Percentiles rank a stretch among this genome's conserved stretches.
These are phyloP conservation scores for Cymbidium sinense DNA, from an alignment of 106 monocot species.

Conservation along the genomic window DNA sequence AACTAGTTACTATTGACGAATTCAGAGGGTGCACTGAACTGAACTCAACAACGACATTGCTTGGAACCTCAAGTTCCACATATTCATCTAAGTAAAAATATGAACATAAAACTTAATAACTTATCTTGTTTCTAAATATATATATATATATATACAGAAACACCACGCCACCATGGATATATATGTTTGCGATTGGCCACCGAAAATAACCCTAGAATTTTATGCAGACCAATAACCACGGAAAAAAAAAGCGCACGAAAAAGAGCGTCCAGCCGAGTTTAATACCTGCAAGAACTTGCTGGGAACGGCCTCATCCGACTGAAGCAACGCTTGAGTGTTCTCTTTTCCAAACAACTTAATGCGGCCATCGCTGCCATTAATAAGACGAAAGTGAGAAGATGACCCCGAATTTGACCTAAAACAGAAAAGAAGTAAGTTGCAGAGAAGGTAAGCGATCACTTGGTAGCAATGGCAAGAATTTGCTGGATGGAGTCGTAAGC, in stretches of 20 bases:
- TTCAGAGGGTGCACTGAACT: not conserved
- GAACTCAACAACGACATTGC: not conserved
- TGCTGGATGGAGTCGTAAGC: constrained; percentile 63
- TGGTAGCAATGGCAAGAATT: constrained; percentile 71
- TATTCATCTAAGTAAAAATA: not conserved
- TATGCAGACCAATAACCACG: not conserved
- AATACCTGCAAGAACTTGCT: constrained; percentile 77
- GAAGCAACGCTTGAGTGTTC: constrained; percentile 66
- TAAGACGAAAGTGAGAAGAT: not conserved
- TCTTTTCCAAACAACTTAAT: constrained; percentile 80
- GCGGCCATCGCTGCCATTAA: constrained; percentile 52
- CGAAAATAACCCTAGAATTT: not conserved
- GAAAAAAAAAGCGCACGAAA: not conserved
- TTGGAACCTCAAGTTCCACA: not conserved
- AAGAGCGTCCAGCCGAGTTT: not conserved
- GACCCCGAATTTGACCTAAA: not conserved
- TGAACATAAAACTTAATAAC: too few relatives aligned
- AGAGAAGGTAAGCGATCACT: constrained; percentile 19
- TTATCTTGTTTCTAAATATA: too few relatives aligned
- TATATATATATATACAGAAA: too few relatives aligned
- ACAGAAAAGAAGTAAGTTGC: not conserved
- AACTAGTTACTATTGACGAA: not conserved
- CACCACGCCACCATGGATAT: not conserved
- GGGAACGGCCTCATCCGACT: constrained; percentile 45
- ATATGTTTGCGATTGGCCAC: too few relatives aligned